A percentile compares a stretch with the other conserved stretches of the same genome.
phyloP scores from a whole-genome alignment of 2,329 filamentous ascomycete genomes.

The Grosmannia penicillata region DNA sequence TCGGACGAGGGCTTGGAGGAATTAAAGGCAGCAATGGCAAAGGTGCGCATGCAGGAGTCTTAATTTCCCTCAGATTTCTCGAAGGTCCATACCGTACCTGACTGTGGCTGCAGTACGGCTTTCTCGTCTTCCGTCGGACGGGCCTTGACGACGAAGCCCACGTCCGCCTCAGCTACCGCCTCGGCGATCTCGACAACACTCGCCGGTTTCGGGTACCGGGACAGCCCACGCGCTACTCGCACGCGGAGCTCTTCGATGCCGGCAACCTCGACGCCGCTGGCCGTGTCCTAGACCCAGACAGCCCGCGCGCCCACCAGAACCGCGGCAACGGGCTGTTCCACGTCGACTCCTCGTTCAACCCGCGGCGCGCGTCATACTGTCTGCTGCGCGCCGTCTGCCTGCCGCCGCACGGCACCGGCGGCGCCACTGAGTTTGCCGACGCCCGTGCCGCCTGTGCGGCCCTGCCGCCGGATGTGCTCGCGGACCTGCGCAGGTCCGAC shows the following conservation, averaged over 20 bases:
- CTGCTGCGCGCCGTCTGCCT: constrained; percentile 33
- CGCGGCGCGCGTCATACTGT: constrained; percentile 34
- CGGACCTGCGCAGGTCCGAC: constrained; percentile 21
- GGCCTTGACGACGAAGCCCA: constrained; percentile 36
- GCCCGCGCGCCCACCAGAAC: constrained; percentile 24
- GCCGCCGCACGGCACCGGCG: constrained; percentile 32
- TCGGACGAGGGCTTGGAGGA: constrained; percentile 18
- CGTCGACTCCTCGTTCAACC: constrained; percentile 39
- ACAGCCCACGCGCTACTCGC: constrained; percentile 29
- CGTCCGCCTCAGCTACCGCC: constrained; percentile 30
- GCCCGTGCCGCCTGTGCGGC: constrained; percentile 34
- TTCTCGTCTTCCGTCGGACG: constrained; percentile 8
- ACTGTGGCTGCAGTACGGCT: too few species aligned
- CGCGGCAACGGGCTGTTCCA: constrained; percentile 37
- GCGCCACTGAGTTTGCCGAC: constrained; percentile 40
- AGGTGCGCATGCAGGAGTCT: too few species aligned
- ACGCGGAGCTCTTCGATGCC: constrained; percentile 41
- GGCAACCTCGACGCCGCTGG: constrained; percentile 37
- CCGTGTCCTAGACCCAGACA: constrained; percentile 23
- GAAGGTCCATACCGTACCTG: too few species aligned
- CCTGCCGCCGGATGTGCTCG: constrained; percentile 20
- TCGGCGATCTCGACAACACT: constrained; percentile 42
- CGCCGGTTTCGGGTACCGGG: constrained; percentile 30
- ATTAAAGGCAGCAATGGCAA: constrained; percentile 18
- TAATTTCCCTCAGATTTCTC: too few species aligned